Conservation (phyloP, 106 monocot genomes). For the Phalaenopsis equestris region DNA sequence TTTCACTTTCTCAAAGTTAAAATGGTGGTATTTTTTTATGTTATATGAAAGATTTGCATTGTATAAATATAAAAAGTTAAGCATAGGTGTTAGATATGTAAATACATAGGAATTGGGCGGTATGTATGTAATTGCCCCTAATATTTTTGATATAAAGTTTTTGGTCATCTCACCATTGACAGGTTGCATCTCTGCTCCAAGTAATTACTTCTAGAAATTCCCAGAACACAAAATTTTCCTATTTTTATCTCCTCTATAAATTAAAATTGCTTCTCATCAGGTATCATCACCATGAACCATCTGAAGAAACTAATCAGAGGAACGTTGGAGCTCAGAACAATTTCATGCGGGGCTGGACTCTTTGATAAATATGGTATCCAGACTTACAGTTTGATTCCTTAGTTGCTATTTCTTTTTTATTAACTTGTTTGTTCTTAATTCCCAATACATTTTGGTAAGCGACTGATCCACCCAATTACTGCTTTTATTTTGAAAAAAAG, state of each 20-base stretch:
- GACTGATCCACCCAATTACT: background rate
- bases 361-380: background rate
- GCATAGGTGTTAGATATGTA: too few relatives aligned
- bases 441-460: background rate
- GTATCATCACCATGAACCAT: background rate
- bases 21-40: too few relatives aligned
- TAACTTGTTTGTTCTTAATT: background rate
- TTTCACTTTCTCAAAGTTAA: too few relatives aligned
- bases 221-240: background rate
- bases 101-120: too few relatives aligned
- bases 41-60: too few relatives aligned
- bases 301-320: background rate
- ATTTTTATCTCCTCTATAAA: background rate
- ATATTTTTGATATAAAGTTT: too few relatives aligned
- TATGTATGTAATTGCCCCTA: too few relatives aligned
- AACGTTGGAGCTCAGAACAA: background rate
- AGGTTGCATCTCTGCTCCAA: too few relatives aligned
- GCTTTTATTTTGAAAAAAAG: background rate
- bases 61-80: too few relatives aligned
- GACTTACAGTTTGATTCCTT: background rate
- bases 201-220: too few relatives aligned
- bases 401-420: background rate
- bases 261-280: background rate
- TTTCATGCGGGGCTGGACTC: conserved; percentile 6
- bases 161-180: too few relatives aligned